phyloP scores from a whole-genome alignment of 2,329 filamentous ascomycete species.

The Neonectria ditissima region DNA sequence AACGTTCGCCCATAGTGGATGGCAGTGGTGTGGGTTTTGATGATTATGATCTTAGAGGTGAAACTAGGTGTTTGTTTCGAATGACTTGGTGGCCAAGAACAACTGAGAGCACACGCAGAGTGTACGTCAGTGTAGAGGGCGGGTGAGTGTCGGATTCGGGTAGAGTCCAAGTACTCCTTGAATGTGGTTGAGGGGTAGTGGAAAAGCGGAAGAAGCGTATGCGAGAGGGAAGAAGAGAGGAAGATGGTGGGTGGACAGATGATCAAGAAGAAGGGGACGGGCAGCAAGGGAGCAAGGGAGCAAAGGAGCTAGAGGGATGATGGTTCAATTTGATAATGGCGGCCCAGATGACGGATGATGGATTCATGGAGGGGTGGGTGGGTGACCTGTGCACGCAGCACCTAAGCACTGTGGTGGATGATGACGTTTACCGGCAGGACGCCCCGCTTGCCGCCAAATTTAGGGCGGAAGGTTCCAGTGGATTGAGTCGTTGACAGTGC shows the following conservation, averaged over 20 bases:
- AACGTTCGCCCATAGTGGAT: conserved; percentile 54
- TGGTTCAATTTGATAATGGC: conserved; percentile 26
- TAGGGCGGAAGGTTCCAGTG: conserved; percentile 36
- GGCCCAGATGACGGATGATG: conserved; percentile 36
- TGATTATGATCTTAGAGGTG: conserved; percentile 23
- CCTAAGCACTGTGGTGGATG: conserved; percentile 23
- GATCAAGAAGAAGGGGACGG: conserved; percentile 33
- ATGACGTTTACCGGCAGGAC: conserved; percentile 44
- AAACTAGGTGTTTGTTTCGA: conserved; percentile 2
- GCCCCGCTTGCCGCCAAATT: conserved; percentile 38
- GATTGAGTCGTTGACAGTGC: neutral
- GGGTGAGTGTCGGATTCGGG: conserved; percentile 2
- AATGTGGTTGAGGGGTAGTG: conserved; percentile 7
- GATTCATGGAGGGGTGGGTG: conserved; percentile 34
- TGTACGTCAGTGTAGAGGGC: conserved; percentile 16
- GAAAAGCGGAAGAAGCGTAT: conserved; percentile 5
- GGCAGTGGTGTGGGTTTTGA: conserved; percentile 18
- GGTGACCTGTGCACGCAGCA: conserved; percentile 9
- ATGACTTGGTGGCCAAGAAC: neutral
- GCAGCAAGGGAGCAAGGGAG: conserved; percentile 11
- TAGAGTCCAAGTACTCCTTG: conserved; percentile 8
- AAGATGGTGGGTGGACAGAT: conserved; percentile 39
- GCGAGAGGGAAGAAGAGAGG: conserved; percentile 26
- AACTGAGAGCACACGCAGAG: neutral
- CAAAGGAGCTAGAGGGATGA: conserved; percentile 21